Conservation (phyloP, 2,329 filamentous ascomycete species). For the Hymenoscyphus repandus region DNA sequence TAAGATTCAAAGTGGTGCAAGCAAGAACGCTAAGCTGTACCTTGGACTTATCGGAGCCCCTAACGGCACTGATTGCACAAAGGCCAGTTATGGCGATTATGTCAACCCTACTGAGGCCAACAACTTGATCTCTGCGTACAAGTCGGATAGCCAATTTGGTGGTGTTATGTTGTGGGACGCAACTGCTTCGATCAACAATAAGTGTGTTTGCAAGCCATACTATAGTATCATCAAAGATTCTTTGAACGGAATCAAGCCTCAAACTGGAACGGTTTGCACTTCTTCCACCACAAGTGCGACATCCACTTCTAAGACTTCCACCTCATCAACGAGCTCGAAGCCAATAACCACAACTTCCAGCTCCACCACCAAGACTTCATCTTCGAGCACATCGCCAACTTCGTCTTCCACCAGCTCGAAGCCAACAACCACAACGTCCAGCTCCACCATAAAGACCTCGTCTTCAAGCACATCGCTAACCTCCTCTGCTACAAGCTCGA, state of each 20-base stretch:
- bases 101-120: constrained; percentile 21
- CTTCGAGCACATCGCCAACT: neutral
- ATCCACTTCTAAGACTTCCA: neutral
- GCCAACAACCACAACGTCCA: constrained; percentile 3
- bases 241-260: constrained; percentile 12
- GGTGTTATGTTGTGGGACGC: constrained; percentile 33
- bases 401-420: neutral
- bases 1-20: constrained; percentile 16
- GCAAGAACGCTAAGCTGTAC: constrained; percentile 26
- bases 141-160: constrained; percentile 23
- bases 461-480: neutral
- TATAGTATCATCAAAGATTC: constrained; percentile 20
- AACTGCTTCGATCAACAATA: constrained; percentile 19
- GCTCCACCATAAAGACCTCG: neutral
- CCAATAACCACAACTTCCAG: neutral
- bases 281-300: neutral
- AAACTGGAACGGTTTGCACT: neutral
- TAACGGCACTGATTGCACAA: constrained; percentile 1
- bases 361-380: constrained; percentile 1
- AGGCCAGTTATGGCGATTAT: constrained; percentile 17
- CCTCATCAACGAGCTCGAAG: constrained; percentile 1
- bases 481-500: neutral
- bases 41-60: constrained; percentile 27
- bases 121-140: constrained; percentile 21
- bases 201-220: constrained; percentile 7